Evolutionary conservation across 2,329 filamentous ascomycete species (phyloP).

Genomic region (Amauroascus niger): DNA sequence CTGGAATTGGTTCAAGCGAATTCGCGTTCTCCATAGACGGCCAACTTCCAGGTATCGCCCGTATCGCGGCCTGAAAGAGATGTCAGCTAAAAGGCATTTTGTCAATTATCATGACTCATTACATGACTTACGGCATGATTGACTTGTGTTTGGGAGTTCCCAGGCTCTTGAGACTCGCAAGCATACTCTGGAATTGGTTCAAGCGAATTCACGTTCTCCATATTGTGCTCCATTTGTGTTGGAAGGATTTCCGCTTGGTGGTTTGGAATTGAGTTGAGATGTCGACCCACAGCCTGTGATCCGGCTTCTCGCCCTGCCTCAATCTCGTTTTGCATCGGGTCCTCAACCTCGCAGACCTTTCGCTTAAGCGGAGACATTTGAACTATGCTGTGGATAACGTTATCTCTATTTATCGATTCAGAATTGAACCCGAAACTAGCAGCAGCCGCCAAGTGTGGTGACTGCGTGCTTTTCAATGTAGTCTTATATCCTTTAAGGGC

Average conservation of each 20-base stretch:
- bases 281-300: not conserved
- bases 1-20: not conserved
- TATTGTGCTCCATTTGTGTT: not conserved
- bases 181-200: not conserved
- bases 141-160: not conserved
- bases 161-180: not conserved
- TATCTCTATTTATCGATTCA: not conserved
- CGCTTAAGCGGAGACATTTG: not conserved
- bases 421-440: not conserved
- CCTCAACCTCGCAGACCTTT: conserved; percentile 1
- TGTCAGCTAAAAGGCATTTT: not conserved
- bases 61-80: not conserved
- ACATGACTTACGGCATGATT: not conserved
- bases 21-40: not conserved
- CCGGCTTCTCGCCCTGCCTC: conserved; percentile 2
- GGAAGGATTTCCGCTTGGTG: not conserved
- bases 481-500: not conserved
- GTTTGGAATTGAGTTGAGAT: no score
- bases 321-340: conserved; percentile 9
- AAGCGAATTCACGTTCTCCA: not conserved
- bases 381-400: not conserved
- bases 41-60: conserved; percentile 3
- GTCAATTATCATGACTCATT: not conserved
- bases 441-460: not conserved
- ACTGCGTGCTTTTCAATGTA: not conserved